Percentiles rank a stretch among this genome's conserved stretches.
These are phyloP conservation scores for Naganishia antarctica DNA, from an alignment of 768 basidiomycete genomes.

Conservation along the genomic window DNA sequence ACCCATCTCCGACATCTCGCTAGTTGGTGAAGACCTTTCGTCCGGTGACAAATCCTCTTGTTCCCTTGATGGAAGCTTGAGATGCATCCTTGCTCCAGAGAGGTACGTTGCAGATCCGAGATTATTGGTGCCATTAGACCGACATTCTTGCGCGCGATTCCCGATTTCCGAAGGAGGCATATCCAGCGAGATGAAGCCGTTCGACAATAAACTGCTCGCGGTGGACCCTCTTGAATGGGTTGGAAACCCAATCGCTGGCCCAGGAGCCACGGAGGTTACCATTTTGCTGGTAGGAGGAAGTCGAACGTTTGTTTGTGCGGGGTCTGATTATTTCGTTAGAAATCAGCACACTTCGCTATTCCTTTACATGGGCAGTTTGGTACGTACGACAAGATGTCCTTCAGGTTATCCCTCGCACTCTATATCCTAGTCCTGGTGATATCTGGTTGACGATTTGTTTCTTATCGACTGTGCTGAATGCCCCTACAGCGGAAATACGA, in stretches of 20 bases:
- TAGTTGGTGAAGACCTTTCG: not conserved
- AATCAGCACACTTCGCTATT: too few species aligned
- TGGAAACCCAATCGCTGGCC: not conserved
- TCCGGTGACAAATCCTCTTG: not conserved
- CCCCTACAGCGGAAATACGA: too few species aligned
- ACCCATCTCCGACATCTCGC: not conserved
- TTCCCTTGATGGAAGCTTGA: constrained; percentile 11
- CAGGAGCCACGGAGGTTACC: constrained; percentile 9
- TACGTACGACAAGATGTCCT: too few species aligned
- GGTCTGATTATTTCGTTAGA: too few species aligned
- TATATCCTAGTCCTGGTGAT: too few species aligned
- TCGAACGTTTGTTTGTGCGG: not conserved
- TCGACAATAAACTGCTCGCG: not conserved
- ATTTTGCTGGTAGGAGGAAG: not conserved
- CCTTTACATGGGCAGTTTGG: too few species aligned
- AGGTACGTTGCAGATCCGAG: constrained; percentile 15
- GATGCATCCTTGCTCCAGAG: constrained; percentile 19
- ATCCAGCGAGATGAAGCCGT: not conserved
- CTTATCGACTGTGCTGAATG: too few species aligned
- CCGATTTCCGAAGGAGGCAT: not conserved
- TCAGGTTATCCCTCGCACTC: too few species aligned
- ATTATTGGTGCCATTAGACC: not conserved
- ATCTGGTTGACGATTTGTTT: too few species aligned
- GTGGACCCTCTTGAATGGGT: not conserved
- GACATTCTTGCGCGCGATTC: not conserved